Base-by-base conservation (phyloP, 2,329 filamentous ascomycete genomes). In the Pseudogymnoascus destructans region DNA sequence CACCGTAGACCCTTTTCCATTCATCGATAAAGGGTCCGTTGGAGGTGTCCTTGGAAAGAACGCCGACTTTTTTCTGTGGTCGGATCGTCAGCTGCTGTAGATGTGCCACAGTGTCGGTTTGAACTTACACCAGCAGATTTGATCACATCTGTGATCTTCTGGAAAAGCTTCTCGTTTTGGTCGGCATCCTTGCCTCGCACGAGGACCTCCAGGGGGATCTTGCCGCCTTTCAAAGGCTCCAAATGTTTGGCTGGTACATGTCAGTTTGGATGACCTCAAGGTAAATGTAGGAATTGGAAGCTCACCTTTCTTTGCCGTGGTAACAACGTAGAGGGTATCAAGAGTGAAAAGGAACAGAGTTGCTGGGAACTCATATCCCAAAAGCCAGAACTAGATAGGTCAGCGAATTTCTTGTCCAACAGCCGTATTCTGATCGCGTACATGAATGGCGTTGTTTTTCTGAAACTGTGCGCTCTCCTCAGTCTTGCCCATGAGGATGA, bases 341-440 rank as follows among this genome's bases (percentile, higher is more conserved):
- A 85, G 76, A 1, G 92, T 97, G 71, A 98, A 84, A 57, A 98
- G 79, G 77, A 98, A 89, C 63, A 98, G 77, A 0, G 93, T 98
- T 36, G 92, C 91, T 32, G 93, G 93, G 69, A 98, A 98, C 72
- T 98, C 93, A 77, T 98, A 98, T 67, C 93, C 93, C 62, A 98
- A 81, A 58, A 98, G 79, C 95, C 95, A 98, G 73, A 97, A 95
- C 91, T 96, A 64, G 40, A 61, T 64, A 54, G 55, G 52, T 17
- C 55, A 57, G 15, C 57, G 21, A 52, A 21, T 33, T 65, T 55
- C 63, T 63, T 49, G 46, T 42, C 15, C 38, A 30, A 9, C 11
- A 40, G 21, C 25, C 3, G 19, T 11, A 54, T 13, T 11, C 25
- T 40, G 46, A 63, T 64, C 58, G 76, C 86, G 70, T 78, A 95